Evolutionary conservation across 1,284 basidiomycete species (phyloP).

Genomic region (Cryptococcus sp.): DNA sequence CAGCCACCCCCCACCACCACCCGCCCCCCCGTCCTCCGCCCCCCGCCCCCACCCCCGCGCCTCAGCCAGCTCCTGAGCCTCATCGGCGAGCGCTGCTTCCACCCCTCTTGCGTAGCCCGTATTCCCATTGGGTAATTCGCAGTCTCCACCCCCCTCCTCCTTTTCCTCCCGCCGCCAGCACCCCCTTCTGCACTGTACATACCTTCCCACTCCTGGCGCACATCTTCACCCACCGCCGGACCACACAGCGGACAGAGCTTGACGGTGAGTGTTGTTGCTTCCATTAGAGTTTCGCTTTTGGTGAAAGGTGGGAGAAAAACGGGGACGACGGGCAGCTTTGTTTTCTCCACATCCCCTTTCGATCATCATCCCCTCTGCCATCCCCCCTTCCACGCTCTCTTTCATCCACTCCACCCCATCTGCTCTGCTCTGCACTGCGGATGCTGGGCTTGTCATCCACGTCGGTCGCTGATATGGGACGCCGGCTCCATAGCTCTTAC

Average conservation of each 20-base stretch:
- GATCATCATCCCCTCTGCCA: not conserved
- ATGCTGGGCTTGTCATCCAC: not conserved
- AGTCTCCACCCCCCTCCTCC: not conserved
- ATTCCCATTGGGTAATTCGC: no score
- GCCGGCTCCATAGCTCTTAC: not conserved
- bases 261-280: constrained; percentile 1
- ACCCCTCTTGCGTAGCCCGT: not conserved
- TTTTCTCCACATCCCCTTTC: not conserved
- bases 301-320: not conserved
- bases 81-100: not conserved
- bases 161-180: not conserved
- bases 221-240: not conserved
- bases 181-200: not conserved
- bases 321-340: not conserved
- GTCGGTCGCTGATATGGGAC: not conserved
- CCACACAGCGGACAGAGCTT: not conserved
- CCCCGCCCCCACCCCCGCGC: not conserved
- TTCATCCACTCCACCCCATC: not conserved
- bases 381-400: not conserved
- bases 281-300: not conserved
- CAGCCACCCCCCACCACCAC: not conserved
- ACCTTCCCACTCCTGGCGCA: not conserved
- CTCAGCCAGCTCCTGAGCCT: not conserved
- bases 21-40: not conserved
- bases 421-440: not conserved